phyloP scores from a whole-genome alignment of 2,329 filamentous ascomycete species.

The Colletotrichum lupini region DNA sequence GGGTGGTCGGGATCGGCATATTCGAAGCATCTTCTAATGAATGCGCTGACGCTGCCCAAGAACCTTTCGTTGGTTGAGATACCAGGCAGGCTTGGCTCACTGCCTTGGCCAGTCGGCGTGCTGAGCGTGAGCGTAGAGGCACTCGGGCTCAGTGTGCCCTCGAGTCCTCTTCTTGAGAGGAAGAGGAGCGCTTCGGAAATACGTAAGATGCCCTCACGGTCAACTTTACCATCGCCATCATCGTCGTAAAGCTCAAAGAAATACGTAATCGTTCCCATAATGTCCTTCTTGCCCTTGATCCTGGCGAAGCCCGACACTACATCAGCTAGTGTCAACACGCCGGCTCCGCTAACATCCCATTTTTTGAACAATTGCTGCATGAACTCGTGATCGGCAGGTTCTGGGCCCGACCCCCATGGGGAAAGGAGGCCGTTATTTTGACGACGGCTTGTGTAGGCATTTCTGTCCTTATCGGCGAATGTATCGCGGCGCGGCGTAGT shows the following conservation, averaged over 20 bases:
- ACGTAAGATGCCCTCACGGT: conserved; percentile 91
- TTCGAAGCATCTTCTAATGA: conserved; percentile 96
- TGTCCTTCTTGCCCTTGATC: conserved; percentile 93
- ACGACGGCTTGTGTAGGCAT: conserved; percentile 48
- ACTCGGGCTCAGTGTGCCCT: conserved; percentile 76
- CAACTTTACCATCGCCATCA: conserved; percentile 88
- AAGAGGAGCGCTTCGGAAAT: conserved; percentile 96
- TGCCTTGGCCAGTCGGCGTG: conserved; percentile 57
- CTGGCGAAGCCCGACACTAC: conserved; percentile 91
- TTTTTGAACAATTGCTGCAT: conserved; percentile 86
- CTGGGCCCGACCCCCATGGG: conserved; percentile 67
- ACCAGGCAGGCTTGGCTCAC: conserved; percentile 56
- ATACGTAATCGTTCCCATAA: conserved; percentile 97
- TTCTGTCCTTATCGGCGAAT: conserved; percentile 62
- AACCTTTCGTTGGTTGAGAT: conserved; percentile 86
- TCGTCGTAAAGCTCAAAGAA: conserved; percentile 99
- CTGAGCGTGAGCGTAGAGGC: conserved; percentile 66
- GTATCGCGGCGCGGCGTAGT: conserved; percentile 63
- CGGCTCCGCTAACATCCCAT: conserved; percentile 85
- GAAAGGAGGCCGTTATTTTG: conserved; percentile 46
- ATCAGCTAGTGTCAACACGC: conserved; percentile 87
- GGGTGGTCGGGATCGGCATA: conserved; percentile 94
- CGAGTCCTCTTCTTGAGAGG: conserved; percentile 87
- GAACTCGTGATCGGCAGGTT: conserved; percentile 94
- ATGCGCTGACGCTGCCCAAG: conserved; percentile 91